These are phyloP conservation scores for Metschnikowia aberdeeniae DNA, from an alignment of 805 yeast species.

Conservation along the genomic window DNA sequence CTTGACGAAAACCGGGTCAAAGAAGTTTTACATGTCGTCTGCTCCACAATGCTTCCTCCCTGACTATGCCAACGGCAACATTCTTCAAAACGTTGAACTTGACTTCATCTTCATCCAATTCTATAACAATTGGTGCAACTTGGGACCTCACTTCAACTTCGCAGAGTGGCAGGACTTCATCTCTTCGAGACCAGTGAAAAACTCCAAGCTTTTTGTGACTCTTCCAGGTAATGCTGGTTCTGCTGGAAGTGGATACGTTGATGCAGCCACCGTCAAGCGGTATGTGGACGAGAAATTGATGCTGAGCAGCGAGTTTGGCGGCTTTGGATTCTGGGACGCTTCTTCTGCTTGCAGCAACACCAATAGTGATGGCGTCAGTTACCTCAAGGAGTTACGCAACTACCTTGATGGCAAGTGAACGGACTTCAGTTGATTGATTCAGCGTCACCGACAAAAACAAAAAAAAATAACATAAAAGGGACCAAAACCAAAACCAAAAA, in stretches of 20 bases:
- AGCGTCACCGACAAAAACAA: not conserved
- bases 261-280: conserved; percentile 18
- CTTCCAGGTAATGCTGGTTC: conserved; percentile 53
- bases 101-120: conserved; percentile 87
- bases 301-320: conserved; percentile 44
- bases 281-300: conserved; percentile 12
- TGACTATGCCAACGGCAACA: conserved; percentile 50
- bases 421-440: not conserved
- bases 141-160: conserved; percentile 46
- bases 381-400: conserved; percentile 7
- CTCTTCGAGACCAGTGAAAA: conserved; percentile 54
- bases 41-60: conserved; percentile 94
- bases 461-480: not conserved
- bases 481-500: not conserved
- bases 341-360: conserved; percentile 49
- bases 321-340: conserved; percentile 86
- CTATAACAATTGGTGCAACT: conserved; percentile 76
- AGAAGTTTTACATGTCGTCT: conserved; percentile 71
- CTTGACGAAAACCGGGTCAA: conserved; percentile 28
- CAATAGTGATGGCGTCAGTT: conserved; percentile 18
- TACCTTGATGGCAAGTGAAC: not conserved
- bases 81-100: conserved; percentile 49
- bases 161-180: conserved; percentile 68
- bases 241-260: conserved; percentile 55
- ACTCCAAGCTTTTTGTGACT: conserved; percentile 68